Conservation (phyloP, 2,329 filamentous ascomycete species). For the Harringtonia aguacate region DNA sequence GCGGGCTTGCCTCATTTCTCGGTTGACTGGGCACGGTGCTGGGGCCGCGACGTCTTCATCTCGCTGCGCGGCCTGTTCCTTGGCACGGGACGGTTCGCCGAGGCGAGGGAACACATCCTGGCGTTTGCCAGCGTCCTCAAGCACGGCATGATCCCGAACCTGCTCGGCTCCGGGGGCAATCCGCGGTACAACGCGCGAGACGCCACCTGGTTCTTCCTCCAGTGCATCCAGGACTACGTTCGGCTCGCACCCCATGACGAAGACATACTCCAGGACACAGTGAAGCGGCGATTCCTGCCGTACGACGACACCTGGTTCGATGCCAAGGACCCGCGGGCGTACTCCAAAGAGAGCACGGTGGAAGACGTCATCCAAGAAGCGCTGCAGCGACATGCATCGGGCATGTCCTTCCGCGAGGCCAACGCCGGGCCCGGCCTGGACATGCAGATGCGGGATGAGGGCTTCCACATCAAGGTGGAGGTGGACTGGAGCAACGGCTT, state of each 20-base stretch:
- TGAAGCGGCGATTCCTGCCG: conserved; percentile 78
- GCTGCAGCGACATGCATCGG: conserved; percentile 80
- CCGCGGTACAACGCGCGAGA: conserved; percentile 94
- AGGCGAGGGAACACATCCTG: conserved; percentile 87
- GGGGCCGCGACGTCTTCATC: conserved; percentile 96
- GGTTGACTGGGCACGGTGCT: conserved; percentile 88
- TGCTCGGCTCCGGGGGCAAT: conserved; percentile 73
- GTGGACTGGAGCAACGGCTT: conserved; percentile 89
- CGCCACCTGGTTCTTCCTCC: conserved; percentile 95
- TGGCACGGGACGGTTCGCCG: conserved; percentile 75
- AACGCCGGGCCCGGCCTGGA: conserved; percentile 86
- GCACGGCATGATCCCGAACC: conserved; percentile 96
- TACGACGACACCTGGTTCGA: conserved; percentile 95
- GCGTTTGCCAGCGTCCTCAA: conserved; percentile 95
- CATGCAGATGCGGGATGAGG: conserved; percentile 82
- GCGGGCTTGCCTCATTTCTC: conserved; percentile 92
- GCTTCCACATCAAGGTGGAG: conserved; percentile 83
- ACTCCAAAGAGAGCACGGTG: conserved; percentile 72
- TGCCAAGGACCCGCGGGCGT: conserved; percentile 69
- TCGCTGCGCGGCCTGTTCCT: conserved; percentile 86
- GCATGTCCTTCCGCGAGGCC: conserved; percentile 86
- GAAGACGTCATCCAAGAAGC: conserved; percentile 89
- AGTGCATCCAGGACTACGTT: conserved; percentile 89
- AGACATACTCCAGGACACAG: conserved; percentile 61
- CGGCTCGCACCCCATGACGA: conserved; percentile 70